phyloP scores from a whole-genome alignment of 2,329 filamentous ascomycete genomes.

The Sarocladium oryzae region DNA sequence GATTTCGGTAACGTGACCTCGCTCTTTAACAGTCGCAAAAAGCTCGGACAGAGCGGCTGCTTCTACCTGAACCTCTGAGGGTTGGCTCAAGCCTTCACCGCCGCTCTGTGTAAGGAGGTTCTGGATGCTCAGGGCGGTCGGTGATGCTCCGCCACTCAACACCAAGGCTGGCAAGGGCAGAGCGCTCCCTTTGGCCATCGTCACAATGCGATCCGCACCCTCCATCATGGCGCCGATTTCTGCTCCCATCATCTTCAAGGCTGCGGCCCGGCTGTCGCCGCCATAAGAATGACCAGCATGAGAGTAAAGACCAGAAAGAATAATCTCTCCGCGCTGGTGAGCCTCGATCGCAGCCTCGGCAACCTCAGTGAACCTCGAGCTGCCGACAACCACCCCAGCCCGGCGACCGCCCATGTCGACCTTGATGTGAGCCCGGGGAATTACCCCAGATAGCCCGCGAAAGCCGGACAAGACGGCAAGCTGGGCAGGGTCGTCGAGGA shows the following conservation, averaged over 20 bases:
- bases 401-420: constrained; percentile 68
- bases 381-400: constrained; percentile 54
- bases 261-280: constrained; percentile 23
- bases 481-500: constrained; percentile 64
- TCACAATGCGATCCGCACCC: constrained; percentile 17
- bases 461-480: constrained; percentile 40
- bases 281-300: constrained; percentile 69
- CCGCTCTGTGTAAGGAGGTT: constrained; percentile 15
- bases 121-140: constrained; percentile 46
- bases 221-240: constrained; percentile 24
- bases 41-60: constrained; percentile 15
- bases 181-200: constrained; percentile 14
- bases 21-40: constrained; percentile 22
- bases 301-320: constrained; percentile 61
- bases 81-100: constrained; percentile 9
- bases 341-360: constrained; percentile 29
- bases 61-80: constrained; percentile 16
- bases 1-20: constrained; percentile 52
- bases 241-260: constrained; percentile 22
- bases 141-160: constrained; percentile 70
- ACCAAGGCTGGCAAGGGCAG: constrained; percentile 16
- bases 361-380: constrained; percentile 40
- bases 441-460: constrained; percentile 34
- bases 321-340: constrained; percentile 20
- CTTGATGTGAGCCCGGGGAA: constrained; percentile 60